Evolutionary conservation across 2,329 filamentous ascomycete species (phyloP), one percentile per base, ranked within the genome.

Genomic region (Monosporascus sp.): DNA sequence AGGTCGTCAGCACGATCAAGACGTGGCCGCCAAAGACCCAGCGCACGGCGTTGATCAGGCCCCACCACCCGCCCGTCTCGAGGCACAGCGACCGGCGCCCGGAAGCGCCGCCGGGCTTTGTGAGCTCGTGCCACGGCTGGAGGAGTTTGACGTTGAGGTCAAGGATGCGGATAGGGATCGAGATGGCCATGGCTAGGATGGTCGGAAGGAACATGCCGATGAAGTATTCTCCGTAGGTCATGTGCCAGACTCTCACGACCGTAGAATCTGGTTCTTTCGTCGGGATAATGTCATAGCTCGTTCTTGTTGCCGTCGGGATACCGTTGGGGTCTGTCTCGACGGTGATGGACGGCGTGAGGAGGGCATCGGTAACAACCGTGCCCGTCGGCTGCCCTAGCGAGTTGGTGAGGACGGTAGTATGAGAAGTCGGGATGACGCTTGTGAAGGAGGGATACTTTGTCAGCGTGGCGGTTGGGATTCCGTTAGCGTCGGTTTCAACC

Each of bases 81-180:
- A 68, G 55, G 27, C 56, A 64, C 2, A 70, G 53, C 0, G 71
- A 72, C 15, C 69, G 61, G 9, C 59, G 56, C 0, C 70, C 70
- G 0, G 54, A 27, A 2, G 63, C 64, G 1, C 71, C 71, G 7
- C 48, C 57, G 1, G 58, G 55, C 36, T 61, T 60, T 5, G 66
- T 62, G 9, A 74, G 62, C 47, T 68, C 68, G 56, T 72, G 68
- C 62, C 14, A 49, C 6, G 36, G 36, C 52, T 74, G 72, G 42
- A 72, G 74, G 11, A 72, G 65, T 50, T 73, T 72, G 27, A 67
- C 71, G 51, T 71, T 69, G 49, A 68, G 63, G 53, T 74, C 71
- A 50, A 76, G 57, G 20, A 74, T 65, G 3, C 73, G 67, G 36
- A 75, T 66, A 0, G 69, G 68, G 47, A 75, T 69, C 9, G 68